Evolutionary conservation across 805 yeast genomes (phyloP).

Genomic region (Starmerella floris): DNA sequence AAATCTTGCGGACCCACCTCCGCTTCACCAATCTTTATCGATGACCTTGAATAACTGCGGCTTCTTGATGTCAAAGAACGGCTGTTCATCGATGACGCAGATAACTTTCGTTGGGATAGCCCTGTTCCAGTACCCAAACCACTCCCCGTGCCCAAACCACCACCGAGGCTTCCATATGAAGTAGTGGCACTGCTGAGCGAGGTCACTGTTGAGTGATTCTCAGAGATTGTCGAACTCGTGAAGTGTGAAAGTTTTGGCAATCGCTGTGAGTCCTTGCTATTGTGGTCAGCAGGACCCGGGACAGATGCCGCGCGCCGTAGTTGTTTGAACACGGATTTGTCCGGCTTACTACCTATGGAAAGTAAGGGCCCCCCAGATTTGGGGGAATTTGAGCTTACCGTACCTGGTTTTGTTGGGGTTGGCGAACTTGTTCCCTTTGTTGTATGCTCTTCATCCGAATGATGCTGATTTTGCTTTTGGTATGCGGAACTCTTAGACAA

Average conservation of each 20-base stretch:
- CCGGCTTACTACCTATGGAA: slow-evolving; percentile 2
- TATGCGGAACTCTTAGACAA: slow-evolving; percentile 4
- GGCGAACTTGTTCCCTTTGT: background rate
- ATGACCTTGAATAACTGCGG: slow-evolving; percentile 59
- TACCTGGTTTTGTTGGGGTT: background rate
- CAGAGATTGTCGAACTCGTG: background rate
- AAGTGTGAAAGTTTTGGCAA: slow-evolving; percentile 5
- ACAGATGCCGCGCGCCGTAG: slow-evolving; percentile 70
- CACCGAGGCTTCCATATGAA: background rate
- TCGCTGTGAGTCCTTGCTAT: slow-evolving; percentile 1
- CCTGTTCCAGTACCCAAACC: no score
- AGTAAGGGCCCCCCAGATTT: background rate
- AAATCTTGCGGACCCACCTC: slow-evolving; percentile 79
- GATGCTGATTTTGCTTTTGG: background rate
- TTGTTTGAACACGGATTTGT: slow-evolving; percentile 18
- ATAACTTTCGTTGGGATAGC: background rate
- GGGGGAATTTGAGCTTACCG: background rate
- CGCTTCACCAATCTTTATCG: slow-evolving; percentile 59
- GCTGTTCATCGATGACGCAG: background rate
- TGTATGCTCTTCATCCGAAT: background rate
- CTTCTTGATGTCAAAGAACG: slow-evolving; percentile 13
- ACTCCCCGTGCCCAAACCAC: no score
- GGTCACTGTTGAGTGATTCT: background rate
- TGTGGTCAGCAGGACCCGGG: slow-evolving; percentile 45
- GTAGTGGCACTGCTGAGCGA: background rate